A percentile compares a stretch with the other conserved stretches of the same genome.
Conservation (phyloP, 2,329 filamentous ascomycete species). For the Lecanosticta acicola region DNA sequence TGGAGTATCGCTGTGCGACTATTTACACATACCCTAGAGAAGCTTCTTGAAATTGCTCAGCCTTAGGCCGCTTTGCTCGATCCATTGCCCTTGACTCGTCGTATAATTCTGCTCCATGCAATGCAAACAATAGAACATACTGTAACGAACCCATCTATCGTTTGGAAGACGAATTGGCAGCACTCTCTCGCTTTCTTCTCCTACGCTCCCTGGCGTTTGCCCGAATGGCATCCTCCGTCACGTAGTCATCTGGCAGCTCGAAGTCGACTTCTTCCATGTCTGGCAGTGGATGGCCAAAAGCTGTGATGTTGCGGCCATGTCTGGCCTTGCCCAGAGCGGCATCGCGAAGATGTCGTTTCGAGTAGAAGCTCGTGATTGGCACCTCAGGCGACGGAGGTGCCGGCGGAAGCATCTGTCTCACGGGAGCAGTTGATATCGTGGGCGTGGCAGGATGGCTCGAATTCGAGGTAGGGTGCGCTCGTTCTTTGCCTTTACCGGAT, state of each 20-base stretch:
- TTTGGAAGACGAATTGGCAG: constrained; percentile 14
- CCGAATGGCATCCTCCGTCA: constrained; percentile 45
- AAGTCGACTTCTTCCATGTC: constrained; percentile 69
- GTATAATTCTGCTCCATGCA: neutral
- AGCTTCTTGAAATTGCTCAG: neutral
- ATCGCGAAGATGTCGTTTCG: constrained; percentile 72
- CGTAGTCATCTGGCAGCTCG: constrained; percentile 61
- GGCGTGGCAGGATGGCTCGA: constrained; percentile 14
- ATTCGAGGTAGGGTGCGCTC: constrained; percentile 9
- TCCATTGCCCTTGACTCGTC: neutral
- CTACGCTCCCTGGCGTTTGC: constrained; percentile 59
- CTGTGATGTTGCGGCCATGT: constrained; percentile 64
- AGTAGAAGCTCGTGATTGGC: constrained; percentile 73
- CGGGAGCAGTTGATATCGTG: constrained; percentile 16
- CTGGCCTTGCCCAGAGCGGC: constrained; percentile 68
- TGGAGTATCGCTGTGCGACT: too few relatives aligned
- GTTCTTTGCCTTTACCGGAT: constrained; percentile 33
- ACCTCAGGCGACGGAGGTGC: constrained; percentile 36
- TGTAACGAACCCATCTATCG: neutral
- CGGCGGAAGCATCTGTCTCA: constrained; percentile 20
- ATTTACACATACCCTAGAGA: neutral
- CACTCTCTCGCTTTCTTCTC: constrained; percentile 52
- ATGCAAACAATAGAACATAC: neutral
- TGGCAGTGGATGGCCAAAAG: constrained; percentile 77
- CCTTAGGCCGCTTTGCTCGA: neutral